Evolutionary conservation across 2,329 filamentous ascomycete genomes (phyloP).

Genomic region (Pseudogymnoascus sp.): DNA sequence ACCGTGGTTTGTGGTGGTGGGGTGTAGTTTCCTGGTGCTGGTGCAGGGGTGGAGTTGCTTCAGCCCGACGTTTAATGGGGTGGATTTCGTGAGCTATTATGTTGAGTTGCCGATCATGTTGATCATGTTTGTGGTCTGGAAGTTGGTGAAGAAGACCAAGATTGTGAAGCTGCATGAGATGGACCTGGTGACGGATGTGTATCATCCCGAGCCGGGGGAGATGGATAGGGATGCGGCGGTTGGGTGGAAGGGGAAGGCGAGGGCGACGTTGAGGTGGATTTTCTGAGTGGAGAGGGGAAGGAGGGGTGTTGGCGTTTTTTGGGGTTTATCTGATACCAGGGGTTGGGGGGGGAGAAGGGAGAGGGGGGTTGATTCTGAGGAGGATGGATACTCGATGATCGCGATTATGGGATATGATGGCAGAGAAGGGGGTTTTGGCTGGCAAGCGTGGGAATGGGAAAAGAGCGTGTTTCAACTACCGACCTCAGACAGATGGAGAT

Average conservation of each 20-base stretch:
- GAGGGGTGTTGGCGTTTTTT: not conserved
- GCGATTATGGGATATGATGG: not conserved
- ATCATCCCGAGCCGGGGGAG: conserved; percentile 22
- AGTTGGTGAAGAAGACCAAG: conserved; percentile 38
- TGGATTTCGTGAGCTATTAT: conserved; percentile 56
- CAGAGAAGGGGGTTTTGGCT: not conserved
- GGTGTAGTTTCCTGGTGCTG: conserved; percentile 52
- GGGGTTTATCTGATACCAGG: not conserved
- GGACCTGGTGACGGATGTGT: conserved; percentile 43
- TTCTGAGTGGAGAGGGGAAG: conserved; percentile 16
- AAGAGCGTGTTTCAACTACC: not conserved
- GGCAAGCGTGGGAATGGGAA: not conserved
- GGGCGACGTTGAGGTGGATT: conserved; percentile 23
- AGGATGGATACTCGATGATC: not conserved
- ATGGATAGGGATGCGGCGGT: conserved; percentile 20
- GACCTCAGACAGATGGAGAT: not conserved
- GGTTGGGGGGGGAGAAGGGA: no score
- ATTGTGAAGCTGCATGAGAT: conserved; percentile 38
- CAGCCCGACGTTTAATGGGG: conserved; percentile 46
- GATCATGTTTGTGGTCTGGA: conserved; percentile 47
- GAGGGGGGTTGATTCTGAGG: not conserved
- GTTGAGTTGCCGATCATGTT: conserved; percentile 54
- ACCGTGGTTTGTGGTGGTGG: conserved; percentile 45
- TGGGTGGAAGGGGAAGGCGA: conserved; percentile 21
- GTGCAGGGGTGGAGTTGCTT: conserved; percentile 58